phyloP scores from a whole-genome alignment of 179 eudicot species.

The Actinidia polygama region DNA sequence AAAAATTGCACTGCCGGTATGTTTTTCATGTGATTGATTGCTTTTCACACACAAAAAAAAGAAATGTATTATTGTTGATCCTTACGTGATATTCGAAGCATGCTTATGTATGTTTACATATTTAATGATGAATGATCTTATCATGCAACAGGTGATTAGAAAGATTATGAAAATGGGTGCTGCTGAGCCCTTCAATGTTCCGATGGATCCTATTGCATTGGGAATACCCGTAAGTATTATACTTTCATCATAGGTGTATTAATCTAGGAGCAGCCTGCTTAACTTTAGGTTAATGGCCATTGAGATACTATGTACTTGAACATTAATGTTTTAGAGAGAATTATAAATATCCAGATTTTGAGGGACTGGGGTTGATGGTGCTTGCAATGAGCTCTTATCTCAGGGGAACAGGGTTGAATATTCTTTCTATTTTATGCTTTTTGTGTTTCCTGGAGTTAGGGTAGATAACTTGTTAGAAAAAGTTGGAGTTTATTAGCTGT shows the following conservation, averaged over 20 bases:
- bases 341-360: background rate
- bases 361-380: constrained; percentile 1
- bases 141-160: constrained; percentile 55
- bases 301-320: background rate
- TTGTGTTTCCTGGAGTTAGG: background rate
- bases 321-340: background rate
- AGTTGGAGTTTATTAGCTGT: background rate
- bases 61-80: background rate
- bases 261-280: background rate
- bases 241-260: background rate
- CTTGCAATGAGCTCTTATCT: background rate
- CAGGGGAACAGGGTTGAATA: background rate
- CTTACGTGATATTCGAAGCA: background rate
- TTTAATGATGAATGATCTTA: background rate
- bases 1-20: constrained; percentile 77
- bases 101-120: background rate
- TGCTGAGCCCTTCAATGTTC: constrained; percentile 85
- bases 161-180: constrained; percentile 96
- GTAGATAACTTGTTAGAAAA: background rate
- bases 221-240: constrained; percentile 78
- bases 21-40: background rate
- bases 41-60: background rate
- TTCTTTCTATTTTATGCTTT: background rate
- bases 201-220: constrained; percentile 80
- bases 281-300: background rate